phyloP scores from a whole-genome alignment of 129 eudicot species.

The Helianthus annuus region DNA sequence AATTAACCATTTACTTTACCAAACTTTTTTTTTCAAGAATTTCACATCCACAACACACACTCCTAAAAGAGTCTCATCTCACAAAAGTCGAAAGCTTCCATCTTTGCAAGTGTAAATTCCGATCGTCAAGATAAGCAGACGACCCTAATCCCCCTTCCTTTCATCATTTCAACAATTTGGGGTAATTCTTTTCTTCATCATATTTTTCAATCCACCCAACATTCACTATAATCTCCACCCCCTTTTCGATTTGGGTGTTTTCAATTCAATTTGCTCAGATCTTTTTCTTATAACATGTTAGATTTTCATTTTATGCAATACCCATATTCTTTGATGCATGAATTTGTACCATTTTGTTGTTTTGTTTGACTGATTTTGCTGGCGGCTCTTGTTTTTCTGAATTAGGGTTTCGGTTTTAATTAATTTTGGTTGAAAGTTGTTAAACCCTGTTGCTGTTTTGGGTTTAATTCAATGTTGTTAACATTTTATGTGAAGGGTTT shows the following conservation, averaged over 20 bases:
- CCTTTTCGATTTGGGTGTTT: slow-evolving; percentile 15
- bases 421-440: neutral
- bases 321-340: neutral
- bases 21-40: neutral
- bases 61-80: neutral
- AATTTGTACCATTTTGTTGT: neutral
- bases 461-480: slow-evolving; percentile 14
- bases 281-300: neutral
- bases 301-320: neutral
- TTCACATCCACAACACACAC: slow-evolving; percentile 8
- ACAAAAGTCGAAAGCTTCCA: slow-evolving; percentile 16
- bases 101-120: neutral
- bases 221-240: neutral
- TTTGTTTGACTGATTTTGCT: neutral
- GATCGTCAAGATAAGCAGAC: slow-evolving; percentile 22
- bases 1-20: too few relatives aligned
- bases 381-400: slow-evolving; percentile 26
- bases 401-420: slow-evolving; percentile 30
- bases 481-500: slow-evolving; percentile 3
- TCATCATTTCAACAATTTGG: slow-evolving; percentile 13
- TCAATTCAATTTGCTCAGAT: slow-evolving; percentile 19
- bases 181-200: slow-evolving; percentile 7
- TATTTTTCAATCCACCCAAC: too few relatives aligned
- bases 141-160: neutral
- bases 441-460: neutral